Base-by-base conservation (phyloP, 129 eudicot genomes). In the Solidago caesia region DNA sequence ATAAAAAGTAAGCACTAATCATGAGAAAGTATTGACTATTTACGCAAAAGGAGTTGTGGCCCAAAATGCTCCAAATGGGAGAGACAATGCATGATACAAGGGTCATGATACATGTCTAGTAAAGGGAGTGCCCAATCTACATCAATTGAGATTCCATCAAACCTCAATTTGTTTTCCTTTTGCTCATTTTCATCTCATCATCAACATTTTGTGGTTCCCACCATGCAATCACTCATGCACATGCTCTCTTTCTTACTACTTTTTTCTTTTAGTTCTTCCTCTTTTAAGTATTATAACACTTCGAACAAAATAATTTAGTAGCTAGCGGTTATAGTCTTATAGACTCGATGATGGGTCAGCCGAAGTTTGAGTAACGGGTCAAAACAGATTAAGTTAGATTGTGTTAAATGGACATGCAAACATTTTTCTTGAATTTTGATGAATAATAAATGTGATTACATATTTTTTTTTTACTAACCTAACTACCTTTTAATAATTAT, bases 71-170 rank as follows among this genome's bases (percentile, higher is more conserved):
- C 15, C 61, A 63, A 77, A 80, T 42, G 81, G 83, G 74, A 49
- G 85, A 80, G 96, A 85, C 96, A 89, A 85, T 87, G 88, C 96
- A 91, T 91, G 96, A 85, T 91, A 80, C 80, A 84, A 82, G 63
- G 71, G 83, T 81, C 91, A 91, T 91, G 90, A 91, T 89, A 83
- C 87, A 88, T 91, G 97, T 91, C 90, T 85, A 77, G 57, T 83
- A 84, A 88, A 91, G 96, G 43, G 77, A 82, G 74, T 76, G 80
- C 85, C 83, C 84, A 64, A 79, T 83, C 87, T 78, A 87, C 84
- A 87, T 85, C 92, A 81, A 61, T 73, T 16, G 81, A 83, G 87
- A 83, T 89, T 84, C 86, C 85, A 86, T 69, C 80, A 81, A 81
- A 75, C 83, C 80, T 70, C 82, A 76, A 44, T 82, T 79, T 84